Base-by-base conservation (phyloP, 345 rosid species). In the Salix purpurea region DNA sequence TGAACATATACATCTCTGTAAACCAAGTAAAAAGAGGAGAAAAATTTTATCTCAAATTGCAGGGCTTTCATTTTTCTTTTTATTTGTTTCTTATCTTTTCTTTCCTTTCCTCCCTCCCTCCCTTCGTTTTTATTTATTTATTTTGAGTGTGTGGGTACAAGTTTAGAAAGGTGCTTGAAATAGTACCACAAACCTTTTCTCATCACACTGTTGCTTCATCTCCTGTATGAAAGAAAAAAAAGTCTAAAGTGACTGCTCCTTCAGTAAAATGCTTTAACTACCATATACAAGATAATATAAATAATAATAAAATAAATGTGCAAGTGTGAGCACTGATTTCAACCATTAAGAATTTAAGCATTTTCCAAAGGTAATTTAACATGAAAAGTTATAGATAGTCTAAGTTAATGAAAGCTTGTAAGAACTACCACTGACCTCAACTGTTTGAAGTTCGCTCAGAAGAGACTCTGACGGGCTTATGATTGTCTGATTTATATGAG, bases 161-260 rank as follows among this genome's bases (percentile, higher is more conserved):
- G 42, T 19, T 4, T 54, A n/a, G 21, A 44, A 24, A 42, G 69
- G 48, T 36, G n/a, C 64, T 39, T 16, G 21, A 30, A 65, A 60
- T 61, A 77, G 74, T 80, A 65, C 30, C 58, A 77, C 84, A 24
- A 64, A 93, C 99, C 98, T 91, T 89, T 94, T 96, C 82, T 90
- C 97, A 67, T 96, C 93, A 39, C 99, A 96, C 75, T 90, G 97
- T 58, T 84, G 89, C 87, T 96, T 96, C 99, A 96, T 96, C 79
- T 94, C 99, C 99, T 96, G 91, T 75, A 84, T 60, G 67, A 68
- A 44, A 9, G 46, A 65, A 76, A 69, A 30, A 32, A 46, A 80
- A 66, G 73, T 37, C 52, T 48, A 65, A 64, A 32, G 50, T 30
- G 8, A 77, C 52, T 5, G 70, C 60, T 26, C 46, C 71, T 73